Percentiles rank a stretch among this genome's conserved stretches.
Conservation (phyloP, 2,329 filamentous ascomycete genomes). For the Fusarium ambrosium region DNA sequence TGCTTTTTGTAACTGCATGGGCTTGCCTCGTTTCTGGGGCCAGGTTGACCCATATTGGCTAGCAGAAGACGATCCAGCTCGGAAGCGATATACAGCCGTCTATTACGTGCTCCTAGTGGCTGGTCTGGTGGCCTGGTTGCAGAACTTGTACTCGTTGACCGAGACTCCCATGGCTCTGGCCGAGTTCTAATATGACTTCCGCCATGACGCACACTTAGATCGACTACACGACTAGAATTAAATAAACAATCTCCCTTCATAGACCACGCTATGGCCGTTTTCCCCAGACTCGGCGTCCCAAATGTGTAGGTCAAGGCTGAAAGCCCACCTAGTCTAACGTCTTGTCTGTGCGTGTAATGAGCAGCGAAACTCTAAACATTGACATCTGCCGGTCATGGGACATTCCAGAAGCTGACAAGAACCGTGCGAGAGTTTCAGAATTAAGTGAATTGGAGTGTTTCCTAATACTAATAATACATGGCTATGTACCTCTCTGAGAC, state of each 20-base stretch:
- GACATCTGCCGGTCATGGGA: neutral
- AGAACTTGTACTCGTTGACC: constrained; percentile 78
- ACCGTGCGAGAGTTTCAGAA: constrained; percentile 2
- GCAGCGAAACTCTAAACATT: neutral
- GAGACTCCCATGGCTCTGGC: constrained; percentile 56
- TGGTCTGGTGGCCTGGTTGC: constrained; percentile 80
- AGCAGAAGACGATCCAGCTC: constrained; percentile 32
- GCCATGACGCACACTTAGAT: neutral
- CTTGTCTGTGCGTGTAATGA: constrained; percentile 23
- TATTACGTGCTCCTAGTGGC: constrained; percentile 84
- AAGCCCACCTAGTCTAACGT: neutral
- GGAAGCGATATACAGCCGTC: constrained; percentile 74
- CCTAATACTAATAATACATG: neutral
- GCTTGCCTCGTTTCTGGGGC: constrained; percentile 89
- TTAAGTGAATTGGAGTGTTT: constrained; percentile 14
- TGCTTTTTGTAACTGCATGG: constrained; percentile 92
- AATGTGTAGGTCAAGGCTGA: constrained; percentile 13
- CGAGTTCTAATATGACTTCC: constrained; percentile 43
- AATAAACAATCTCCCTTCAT: constrained; percentile 15
- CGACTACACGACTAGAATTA: neutral
- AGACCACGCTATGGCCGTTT: constrained; percentile 14
- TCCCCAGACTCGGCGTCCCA: neutral
- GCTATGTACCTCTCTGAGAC: constrained; percentile 47
- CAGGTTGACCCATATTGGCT: constrained; percentile 71
- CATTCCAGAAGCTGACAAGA: neutral